Evolutionary conservation across 1,284 basidiomycete genomes (phyloP), one percentile per base, ranked within the genome.

Genomic region (Amylostereum areolatum): DNA sequence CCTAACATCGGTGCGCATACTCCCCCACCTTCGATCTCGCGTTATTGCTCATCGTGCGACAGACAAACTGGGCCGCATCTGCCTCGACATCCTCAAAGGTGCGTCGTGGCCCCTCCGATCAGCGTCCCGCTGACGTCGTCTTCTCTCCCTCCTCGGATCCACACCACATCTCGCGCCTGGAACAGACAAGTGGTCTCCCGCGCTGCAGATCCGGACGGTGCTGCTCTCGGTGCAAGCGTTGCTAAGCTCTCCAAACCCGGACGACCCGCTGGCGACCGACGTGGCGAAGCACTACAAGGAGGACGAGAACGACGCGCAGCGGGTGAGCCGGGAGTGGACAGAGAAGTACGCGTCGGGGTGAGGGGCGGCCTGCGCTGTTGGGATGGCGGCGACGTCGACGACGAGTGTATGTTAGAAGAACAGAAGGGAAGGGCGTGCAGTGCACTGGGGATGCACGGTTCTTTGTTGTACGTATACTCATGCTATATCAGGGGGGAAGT

Each of bases 271-370:
- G 18, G 96, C 96, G n/a, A 87, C 89, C n/a, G 88, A 91, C 55
- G 85, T 99, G 32, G 96, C 96, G 27, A 96, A 98, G 70, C 92
- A 98, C 63, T 99, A 97, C 81, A 99, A 99, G 73, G 92, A 97
- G 73, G 80, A 99, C 66, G 93, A 97, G 75, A 83, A 83, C 65
- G 93, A 87, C 52, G 94, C 94, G 33, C 90, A 91, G 69, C 76
- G 84, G 39, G 90, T 93, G 59, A 92, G 92, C 67, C 78, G 81
- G 68, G 92, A 94, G 70, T 97, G 94, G 94, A 97, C 94, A 55
- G 77, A 83, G 69, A 80, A 84, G 65, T 95, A 87, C 62, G 93
- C 92, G 4, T 50, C 52, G 12, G 59, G 54, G 25, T 64, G 41
- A 43, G n/a, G n/a, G n/a, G n/a, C n/a, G n/a, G n/a, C n/a, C n/a